These are phyloP conservation scores for Talaromyces atroroseus DNA, from an alignment of 2,329 filamentous ascomycete species.

Conservation along the genomic window DNA sequence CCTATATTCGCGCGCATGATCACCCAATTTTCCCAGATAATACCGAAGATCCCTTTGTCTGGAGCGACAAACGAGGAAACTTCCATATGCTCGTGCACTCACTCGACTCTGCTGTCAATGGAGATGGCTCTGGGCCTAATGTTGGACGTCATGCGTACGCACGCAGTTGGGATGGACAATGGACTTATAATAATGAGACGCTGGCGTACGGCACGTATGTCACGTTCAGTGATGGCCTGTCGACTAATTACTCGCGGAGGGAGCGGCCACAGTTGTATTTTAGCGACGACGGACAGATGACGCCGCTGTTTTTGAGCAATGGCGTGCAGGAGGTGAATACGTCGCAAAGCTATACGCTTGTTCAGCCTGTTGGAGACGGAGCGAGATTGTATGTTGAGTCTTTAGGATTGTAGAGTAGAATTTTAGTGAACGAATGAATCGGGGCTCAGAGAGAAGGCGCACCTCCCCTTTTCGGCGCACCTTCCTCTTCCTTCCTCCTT, in stretches of 20 bases:
- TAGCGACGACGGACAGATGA: conserved; percentile 43
- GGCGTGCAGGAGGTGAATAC: conserved; percentile 42
- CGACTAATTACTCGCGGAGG: conserved; percentile 37
- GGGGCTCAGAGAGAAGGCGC: no score
- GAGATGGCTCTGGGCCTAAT: conserved; percentile 24
- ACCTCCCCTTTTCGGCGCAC: no score
- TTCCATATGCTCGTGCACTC: conserved; percentile 33
- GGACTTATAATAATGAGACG: conserved; percentile 28
- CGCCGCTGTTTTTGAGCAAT: conserved; percentile 43
- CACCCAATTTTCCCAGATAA: conserved; percentile 17
- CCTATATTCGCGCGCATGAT: conserved; percentile 17
- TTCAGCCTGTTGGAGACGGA: conserved; percentile 36
- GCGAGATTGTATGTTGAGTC: conserved; percentile 1
- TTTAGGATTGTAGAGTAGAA: neutral
- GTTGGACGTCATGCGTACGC: conserved; percentile 32
- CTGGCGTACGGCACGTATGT: conserved; percentile 25
- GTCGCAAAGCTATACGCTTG: conserved; percentile 34
- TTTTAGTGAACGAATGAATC: no score
- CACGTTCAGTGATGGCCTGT: conserved; percentile 37
- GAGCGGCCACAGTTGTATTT: conserved; percentile 49
- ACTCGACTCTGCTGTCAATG: conserved; percentile 25
- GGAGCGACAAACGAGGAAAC: conserved; percentile 32
- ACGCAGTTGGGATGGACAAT: conserved; percentile 22
- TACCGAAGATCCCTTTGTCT: conserved; percentile 33
- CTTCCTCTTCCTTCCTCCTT: neutral